Base-by-base conservation (phyloP, 2,329 filamentous ascomycete genomes). In the Alternaria arborescens region DNA sequence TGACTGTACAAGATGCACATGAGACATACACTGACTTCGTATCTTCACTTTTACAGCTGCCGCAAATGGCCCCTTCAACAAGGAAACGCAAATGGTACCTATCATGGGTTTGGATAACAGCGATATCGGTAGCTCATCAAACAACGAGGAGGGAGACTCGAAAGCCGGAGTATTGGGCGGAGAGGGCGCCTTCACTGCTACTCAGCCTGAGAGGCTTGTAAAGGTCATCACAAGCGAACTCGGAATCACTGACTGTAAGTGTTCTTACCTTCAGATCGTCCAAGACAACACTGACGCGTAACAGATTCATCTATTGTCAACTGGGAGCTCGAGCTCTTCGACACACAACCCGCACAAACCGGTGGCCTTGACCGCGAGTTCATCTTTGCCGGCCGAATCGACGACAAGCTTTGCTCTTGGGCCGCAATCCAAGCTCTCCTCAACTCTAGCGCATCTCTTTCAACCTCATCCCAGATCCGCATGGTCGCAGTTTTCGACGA, bases 381-480 rank as follows among this genome's bases (percentile, higher is more conserved):
- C 77, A 97, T 99, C 80, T 97, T 94, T 67, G 94, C 92, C 8
- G 94, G 94, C 60, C 91, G 95, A 55, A 95, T 98, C 68, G 95
- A 99, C 77, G 95, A 99, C 82, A 98, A 97, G 83, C 89, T 99
- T 47, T 98, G 95, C 84, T 96, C 92, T 32, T 98, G 93, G 89
- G 88, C 93, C 8, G 94, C 95, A 8, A 85, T 97, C 53, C 89
- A 94, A 78, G 94, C 88, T 4, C 88, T 99, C 0, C 84, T 97
- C 28, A 88, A 90, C 51, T 88, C 79, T 20, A 73, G 84, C 10
- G 76, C 82, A 1, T 78, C 83, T 78, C 67, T 75, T 42, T 82
- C 85, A 1, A 77, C 82, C 10, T 86, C 90, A 61, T 86, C 89
- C n/a, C 86, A 90, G 55, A 88, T 98, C 79, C 96, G 96, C 80